These are phyloP conservation scores for Sporisorium iseilematis-ciliati DNA, from an alignment of 1,284 basidiomycete genomes.

Conservation along the genomic window DNA sequence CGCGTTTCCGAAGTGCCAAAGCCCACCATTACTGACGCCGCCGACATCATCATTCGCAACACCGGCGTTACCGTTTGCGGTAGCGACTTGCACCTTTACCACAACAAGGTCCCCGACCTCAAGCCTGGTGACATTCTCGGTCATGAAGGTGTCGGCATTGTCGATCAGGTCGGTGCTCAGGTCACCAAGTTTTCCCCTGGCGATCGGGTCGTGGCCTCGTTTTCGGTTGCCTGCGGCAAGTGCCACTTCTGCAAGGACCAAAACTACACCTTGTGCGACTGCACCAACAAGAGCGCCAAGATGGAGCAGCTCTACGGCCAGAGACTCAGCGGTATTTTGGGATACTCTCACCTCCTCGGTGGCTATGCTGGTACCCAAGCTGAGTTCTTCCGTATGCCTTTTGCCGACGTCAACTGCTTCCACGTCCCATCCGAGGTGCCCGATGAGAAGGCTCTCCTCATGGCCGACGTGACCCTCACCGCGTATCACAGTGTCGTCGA, in stretches of 20 bases:
- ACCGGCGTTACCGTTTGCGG: conserved; percentile 81
- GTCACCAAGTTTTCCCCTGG: conserved; percentile 54
- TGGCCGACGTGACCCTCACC: conserved; percentile 80
- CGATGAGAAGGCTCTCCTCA: conserved; percentile 73
- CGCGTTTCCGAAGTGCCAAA: conserved; percentile 70
- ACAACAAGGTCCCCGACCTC: conserved; percentile 74
- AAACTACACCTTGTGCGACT: conserved; percentile 79
- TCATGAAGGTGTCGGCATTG: conserved; percentile 63
- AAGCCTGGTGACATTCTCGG: conserved; percentile 77
- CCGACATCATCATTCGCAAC: conserved; percentile 78
- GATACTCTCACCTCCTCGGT: conserved; percentile 79
- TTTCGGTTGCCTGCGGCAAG: conserved; percentile 82
- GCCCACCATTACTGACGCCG: conserved; percentile 77
- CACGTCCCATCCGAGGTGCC: conserved; percentile 74
- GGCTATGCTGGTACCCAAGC: conserved; percentile 80
- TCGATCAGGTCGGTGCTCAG: conserved; percentile 55
- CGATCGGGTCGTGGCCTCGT: conserved; percentile 74
- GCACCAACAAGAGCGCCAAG: conserved; percentile 77
- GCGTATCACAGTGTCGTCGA: conserved; percentile 81
- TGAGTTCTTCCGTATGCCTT: conserved; percentile 75
- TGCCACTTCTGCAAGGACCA: conserved; percentile 81
- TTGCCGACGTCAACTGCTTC: conserved; percentile 79
- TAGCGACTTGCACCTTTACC: conserved; percentile 50
- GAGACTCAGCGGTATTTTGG: conserved; percentile 56
- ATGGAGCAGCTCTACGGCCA: conserved; percentile 78